A percentile compares a stretch with the other conserved stretches of the same genome.
These are phyloP conservation scores for Meira nashicola DNA, from an alignment of 1,284 basidiomycete genomes.

Conservation along the genomic window DNA sequence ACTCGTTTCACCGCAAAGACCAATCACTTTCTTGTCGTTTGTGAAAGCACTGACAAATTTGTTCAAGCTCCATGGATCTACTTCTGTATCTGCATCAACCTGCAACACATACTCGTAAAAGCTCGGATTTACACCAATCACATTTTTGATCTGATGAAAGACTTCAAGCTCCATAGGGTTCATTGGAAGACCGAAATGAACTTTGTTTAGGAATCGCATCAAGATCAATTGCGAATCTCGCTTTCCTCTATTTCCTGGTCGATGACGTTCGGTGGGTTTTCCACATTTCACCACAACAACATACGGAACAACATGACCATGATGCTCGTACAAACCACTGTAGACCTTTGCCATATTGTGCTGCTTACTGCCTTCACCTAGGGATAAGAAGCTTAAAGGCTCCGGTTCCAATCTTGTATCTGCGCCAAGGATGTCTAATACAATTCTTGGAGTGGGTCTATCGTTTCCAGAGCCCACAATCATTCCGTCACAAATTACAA, in stretches of 20 bases:
- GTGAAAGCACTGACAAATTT: conserved; percentile 77
- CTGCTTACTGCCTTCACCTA: conserved; percentile 91
- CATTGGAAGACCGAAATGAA: conserved; percentile 95
- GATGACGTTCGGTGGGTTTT: conserved; percentile 84
- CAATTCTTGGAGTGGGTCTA: conserved; percentile 64
- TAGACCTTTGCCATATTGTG: conserved; percentile 99
- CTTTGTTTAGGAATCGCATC: conserved; percentile 97
- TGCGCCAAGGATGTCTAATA: conserved; percentile 90
- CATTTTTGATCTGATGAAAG: conserved; percentile 98
- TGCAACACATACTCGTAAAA: conserved; percentile 98
- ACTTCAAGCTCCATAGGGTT: conserved; percentile 93
- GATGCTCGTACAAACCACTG: conserved; percentile 87
- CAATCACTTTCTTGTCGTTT: conserved; percentile 86
- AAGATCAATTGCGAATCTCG: conserved; percentile 87
- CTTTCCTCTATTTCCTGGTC: conserved; percentile 72
- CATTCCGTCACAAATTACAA: conserved; percentile 96
- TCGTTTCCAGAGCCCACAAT: conserved; percentile 90
- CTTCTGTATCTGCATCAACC: conserved; percentile 89
- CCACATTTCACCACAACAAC: conserved; percentile 94
- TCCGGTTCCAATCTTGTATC: conserved; percentile 90
- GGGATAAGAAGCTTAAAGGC: conserved; percentile 83
- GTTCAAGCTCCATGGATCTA: conserved; percentile 78
- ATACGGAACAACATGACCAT: conserved; percentile 93
- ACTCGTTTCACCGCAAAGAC: conserved; percentile 88
- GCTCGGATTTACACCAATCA: conserved; percentile 95